Percentiles rank a stretch among this genome's conserved stretches.
These are phyloP conservation scores for Nitzschia palea DNA, from an alignment of 108 stramenopile species.

Conservation along the genomic window DNA sequence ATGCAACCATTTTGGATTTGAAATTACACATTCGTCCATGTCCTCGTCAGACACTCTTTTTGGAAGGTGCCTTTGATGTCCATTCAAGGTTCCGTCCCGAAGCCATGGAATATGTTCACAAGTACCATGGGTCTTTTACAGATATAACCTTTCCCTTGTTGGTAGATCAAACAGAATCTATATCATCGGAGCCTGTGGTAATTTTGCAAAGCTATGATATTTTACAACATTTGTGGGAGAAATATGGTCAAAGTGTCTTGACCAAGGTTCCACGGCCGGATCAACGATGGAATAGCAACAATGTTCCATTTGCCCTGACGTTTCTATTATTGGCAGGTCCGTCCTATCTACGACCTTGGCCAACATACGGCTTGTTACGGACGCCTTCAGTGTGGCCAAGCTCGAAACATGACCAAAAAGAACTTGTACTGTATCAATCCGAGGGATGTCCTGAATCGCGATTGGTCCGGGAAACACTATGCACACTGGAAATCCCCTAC, in stretches of 20 bases:
- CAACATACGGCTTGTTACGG: conserved; percentile 17
- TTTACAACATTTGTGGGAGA: conserved; percentile 25
- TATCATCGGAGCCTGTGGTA: background rate
- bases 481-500: conserved; percentile 26
- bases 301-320: conserved; percentile 22
- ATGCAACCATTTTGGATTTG: conserved; percentile 28
- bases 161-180: conserved; percentile 20
- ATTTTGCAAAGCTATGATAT: conserved; percentile 28
- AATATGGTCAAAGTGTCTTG: conserved; percentile 21
- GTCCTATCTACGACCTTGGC: conserved; percentile 31
- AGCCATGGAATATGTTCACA: conserved; percentile 9
- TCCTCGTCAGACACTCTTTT: conserved; percentile 24
- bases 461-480: conserved; percentile 26
- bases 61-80: conserved; percentile 16
- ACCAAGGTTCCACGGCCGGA: conserved; percentile 12
- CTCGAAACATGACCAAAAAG: background rate
- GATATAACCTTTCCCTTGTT: conserved; percentile 27
- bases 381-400: conserved; percentile 2
- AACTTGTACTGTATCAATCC: conserved; percentile 24
- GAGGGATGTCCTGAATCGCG: conserved; percentile 35
- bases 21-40: conserved; percentile 28
- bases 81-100: conserved; percentile 25
- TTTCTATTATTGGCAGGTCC: conserved; percentile 24
- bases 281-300: conserved; percentile 1
- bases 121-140: background rate